Evolutionary conservation across 2,329 filamentous ascomycete genomes (phyloP).

Genomic region (Trichocomaceae sp.): DNA sequence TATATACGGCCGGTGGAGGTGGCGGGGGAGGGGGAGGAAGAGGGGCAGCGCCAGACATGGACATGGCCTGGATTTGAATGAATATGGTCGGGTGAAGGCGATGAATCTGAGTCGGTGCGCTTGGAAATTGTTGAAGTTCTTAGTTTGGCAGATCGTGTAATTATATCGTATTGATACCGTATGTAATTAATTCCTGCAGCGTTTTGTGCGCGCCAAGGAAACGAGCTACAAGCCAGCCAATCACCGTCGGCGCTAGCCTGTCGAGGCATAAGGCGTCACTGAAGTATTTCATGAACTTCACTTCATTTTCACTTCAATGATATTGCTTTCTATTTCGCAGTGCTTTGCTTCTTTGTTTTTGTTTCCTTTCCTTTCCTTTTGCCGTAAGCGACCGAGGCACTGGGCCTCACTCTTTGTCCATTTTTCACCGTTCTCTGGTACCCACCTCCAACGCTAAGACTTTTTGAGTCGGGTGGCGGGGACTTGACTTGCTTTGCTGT

Average conservation of each 20-base stretch:
- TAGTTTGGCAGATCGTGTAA: not conserved
- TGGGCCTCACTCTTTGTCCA: not conserved
- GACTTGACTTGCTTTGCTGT: not conserved
- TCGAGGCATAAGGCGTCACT: not conserved
- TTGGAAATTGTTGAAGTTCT: too few species aligned
- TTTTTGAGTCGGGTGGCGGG: conserved; percentile 3
- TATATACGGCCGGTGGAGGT: not conserved
- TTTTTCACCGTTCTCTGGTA: not conserved
- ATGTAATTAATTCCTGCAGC: not conserved
- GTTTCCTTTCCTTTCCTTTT: too few species aligned
- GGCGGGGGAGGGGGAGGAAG: not conserved
- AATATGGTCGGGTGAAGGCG: too few species aligned
- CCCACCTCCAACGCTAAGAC: conserved; percentile 7
- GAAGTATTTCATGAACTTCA: not conserved
- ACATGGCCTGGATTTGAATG: not conserved
- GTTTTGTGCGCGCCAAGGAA: not conserved
- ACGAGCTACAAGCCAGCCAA: not conserved
- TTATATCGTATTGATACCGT: not conserved
- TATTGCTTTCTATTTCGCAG: not conserved
- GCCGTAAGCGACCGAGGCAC: not conserved
- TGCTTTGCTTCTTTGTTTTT: not conserved
- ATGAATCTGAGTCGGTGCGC: not conserved
- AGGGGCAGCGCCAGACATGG: not conserved
- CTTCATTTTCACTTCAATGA: not conserved
- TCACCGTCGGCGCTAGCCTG: not conserved